Percentiles rank a stretch among this genome's conserved stretches.
These are phyloP conservation scores for Colletotrichum plurivorum DNA, from an alignment of 2,329 filamentous ascomycete species.

Conservation along the genomic window DNA sequence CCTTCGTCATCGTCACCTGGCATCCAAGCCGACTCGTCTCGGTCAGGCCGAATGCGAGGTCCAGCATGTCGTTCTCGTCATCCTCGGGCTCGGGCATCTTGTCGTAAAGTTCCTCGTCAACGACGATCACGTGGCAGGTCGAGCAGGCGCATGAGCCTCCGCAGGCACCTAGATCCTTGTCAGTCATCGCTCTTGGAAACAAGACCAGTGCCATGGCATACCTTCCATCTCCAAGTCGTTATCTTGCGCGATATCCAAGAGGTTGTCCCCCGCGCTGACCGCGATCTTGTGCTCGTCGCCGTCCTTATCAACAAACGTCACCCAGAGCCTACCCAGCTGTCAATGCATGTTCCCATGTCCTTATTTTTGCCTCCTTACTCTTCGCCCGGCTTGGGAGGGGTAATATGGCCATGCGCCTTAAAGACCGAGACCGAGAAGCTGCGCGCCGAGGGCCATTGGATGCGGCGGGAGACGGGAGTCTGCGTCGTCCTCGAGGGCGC, in stretches of 20 bases:
- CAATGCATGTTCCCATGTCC: neutral
- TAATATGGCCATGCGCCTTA: constrained; percentile 82
- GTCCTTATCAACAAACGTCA: constrained; percentile 96
- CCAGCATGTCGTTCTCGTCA: constrained; percentile 91
- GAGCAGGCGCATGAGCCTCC: constrained; percentile 95
- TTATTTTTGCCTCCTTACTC: constrained; percentile 73
- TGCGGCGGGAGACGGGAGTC: neutral
- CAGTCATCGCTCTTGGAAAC: neutral
- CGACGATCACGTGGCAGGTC: constrained; percentile 91
- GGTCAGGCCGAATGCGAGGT: constrained; percentile 89
- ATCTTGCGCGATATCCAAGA: constrained; percentile 94
- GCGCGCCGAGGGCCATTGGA: constrained; percentile 49
- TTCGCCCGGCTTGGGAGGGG: constrained; percentile 89
- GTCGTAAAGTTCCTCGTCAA: constrained; percentile 80
- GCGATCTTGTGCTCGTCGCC: constrained; percentile 81
- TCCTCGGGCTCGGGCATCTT: constrained; percentile 84
- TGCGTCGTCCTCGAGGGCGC: constrained; percentile 5
- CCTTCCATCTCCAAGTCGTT: constrained; percentile 98
- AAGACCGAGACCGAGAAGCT: constrained; percentile 76
- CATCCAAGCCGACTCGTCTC: constrained; percentile 89
- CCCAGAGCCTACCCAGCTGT: constrained; percentile 73
- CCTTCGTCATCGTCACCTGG: constrained; percentile 92
- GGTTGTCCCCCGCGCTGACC: constrained; percentile 89
- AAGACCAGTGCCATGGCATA: constrained; percentile 47
- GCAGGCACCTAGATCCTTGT: constrained; percentile 76